Evolutionary conservation across 2,329 filamentous ascomycete species (phyloP), one percentile per base, ranked within the genome.

Genomic region (Basipetospora chlamydospora): DNA sequence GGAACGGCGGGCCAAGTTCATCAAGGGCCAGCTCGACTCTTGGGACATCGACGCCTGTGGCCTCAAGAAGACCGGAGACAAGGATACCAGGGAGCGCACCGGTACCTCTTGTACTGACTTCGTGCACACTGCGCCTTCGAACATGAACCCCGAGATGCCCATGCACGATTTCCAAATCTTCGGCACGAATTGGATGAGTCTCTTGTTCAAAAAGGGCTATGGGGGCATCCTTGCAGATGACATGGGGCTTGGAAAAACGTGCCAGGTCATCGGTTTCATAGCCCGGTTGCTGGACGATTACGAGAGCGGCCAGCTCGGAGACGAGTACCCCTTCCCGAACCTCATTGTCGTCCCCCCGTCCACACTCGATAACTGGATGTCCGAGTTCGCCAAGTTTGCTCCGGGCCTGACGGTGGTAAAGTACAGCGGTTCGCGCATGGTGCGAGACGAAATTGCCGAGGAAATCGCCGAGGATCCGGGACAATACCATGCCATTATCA

Each of bases 231-330:
- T 98, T 13, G 90, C 90, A 2, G 90, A 98, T 52, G 90, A 98
- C 52, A 98, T 98, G 90, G 90, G 83, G 35, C 64, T 88, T 28
- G 90, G 90, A 31, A 98, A 98, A 64, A 98, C 90, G 0, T 95
- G 86, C 48, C 88, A 98, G 50, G 85, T 96, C 42, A 94, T 98
- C 46, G 77, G 85, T 0, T 85, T 98, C 48, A 67, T 98, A 31
- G 81, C 85, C 12, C 79, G 94, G 47, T 64, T 98, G 18, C 75
- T 82, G 12, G 75, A 86, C 49, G 72, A 72, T 21, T 73, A 65
- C 41, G 50, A 63, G 23, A 48, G 49, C 5, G 42, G 44, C 3
- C 42, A 42, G 5, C 43, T 46, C 2, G 34, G 47, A 4, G 46
- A 49, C 60, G 11, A 6, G 6, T 43, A 67, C 61, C 51, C 73